Percentiles rank a stretch among this genome's conserved stretches.
Evolutionary conservation across 768 basidiomycete species (phyloP).

Genomic region (Pleurotus eryngii): DNA sequence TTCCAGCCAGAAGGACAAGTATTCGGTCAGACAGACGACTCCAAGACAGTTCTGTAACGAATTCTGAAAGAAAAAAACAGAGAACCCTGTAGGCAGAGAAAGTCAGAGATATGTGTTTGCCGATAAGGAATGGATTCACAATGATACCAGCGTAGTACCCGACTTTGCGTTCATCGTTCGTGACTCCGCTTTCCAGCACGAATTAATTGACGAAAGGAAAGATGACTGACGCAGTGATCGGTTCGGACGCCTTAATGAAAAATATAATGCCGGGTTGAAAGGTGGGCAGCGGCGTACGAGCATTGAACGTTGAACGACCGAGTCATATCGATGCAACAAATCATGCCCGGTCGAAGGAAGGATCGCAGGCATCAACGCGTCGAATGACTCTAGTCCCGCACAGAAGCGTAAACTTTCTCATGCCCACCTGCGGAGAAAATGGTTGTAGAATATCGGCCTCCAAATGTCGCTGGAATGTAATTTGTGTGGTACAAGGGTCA

Average conservation of each 20-base stretch:
- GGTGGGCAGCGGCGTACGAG: conserved; percentile 26
- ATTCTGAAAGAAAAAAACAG: conserved; percentile 44
- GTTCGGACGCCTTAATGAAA: conserved; percentile 31
- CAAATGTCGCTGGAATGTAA: too few species aligned
- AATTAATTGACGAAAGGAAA: conserved; percentile 38
- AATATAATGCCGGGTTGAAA: conserved; percentile 27
- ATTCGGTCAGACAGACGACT: conserved; percentile 41
- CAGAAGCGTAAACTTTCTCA: too few species aligned
- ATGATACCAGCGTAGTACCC: conserved; percentile 42
- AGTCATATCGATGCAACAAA: too few species aligned
- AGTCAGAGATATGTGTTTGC: background rate
- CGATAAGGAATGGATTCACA: conserved; percentile 16
- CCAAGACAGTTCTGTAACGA: conserved; percentile 41
- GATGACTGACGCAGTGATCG: conserved; percentile 33
- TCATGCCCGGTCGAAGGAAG: too few species aligned
- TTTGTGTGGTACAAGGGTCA: too few species aligned
- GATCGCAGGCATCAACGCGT: too few species aligned
- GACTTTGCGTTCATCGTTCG: conserved; percentile 31
- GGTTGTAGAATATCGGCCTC: too few species aligned
- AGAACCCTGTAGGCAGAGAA: conserved; percentile 33
- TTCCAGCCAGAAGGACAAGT: conserved; percentile 35
- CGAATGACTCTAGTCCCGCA: too few species aligned
- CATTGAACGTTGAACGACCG: too few species aligned
- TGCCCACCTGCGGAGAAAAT: too few species aligned
- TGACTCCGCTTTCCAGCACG: conserved; percentile 32